These are phyloP conservation scores for Xylariaceae sp. DNA, from an alignment of 2,329 filamentous ascomycete genomes.

Conservation along the genomic window DNA sequence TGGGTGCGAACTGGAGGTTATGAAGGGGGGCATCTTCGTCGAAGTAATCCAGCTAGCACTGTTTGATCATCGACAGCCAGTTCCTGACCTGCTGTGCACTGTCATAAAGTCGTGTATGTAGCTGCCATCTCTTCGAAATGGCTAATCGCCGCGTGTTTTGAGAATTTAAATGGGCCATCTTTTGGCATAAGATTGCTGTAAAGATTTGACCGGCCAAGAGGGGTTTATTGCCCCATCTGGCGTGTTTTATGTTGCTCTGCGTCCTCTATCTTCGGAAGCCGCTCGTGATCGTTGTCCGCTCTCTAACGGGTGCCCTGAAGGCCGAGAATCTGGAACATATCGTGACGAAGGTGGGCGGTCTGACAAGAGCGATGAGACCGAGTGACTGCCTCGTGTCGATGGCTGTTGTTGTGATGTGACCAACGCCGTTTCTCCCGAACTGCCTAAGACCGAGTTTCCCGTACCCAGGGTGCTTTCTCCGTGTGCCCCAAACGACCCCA, in stretches of 20 bases:
- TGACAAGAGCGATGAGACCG: constrained; percentile 42
- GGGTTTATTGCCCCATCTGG: background rate
- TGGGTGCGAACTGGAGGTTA: constrained; percentile 7
- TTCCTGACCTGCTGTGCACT: constrained; percentile 3
- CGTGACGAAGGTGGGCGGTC: constrained; percentile 34
- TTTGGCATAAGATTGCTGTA: background rate
- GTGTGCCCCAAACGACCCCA: constrained; percentile 33
- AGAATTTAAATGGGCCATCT: background rate
- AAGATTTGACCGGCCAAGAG: constrained; percentile 1
- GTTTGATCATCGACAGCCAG: background rate
- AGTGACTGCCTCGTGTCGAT: constrained; percentile 36
- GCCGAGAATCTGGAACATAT: constrained; percentile 28
- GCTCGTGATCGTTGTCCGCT: constrained; percentile 32
- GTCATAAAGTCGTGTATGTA: background rate
- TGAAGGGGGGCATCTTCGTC: background rate
- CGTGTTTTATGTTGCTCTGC: constrained; percentile 19
- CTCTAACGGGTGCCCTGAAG: constrained; percentile 25
- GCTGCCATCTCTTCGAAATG: background rate
- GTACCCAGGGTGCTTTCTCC: constrained; percentile 36
- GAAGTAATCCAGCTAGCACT: background rate
- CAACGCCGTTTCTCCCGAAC: constrained; percentile 33
- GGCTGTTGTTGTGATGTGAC: constrained; percentile 30
- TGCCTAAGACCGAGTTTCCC: constrained; percentile 24
- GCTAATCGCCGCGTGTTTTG: background rate
- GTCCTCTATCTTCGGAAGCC: constrained; percentile 34